These are phyloP conservation scores for Entomortierella lignicola DNA, from an alignment of 192 early-diverging fungal species.

Conservation along the genomic window DNA sequence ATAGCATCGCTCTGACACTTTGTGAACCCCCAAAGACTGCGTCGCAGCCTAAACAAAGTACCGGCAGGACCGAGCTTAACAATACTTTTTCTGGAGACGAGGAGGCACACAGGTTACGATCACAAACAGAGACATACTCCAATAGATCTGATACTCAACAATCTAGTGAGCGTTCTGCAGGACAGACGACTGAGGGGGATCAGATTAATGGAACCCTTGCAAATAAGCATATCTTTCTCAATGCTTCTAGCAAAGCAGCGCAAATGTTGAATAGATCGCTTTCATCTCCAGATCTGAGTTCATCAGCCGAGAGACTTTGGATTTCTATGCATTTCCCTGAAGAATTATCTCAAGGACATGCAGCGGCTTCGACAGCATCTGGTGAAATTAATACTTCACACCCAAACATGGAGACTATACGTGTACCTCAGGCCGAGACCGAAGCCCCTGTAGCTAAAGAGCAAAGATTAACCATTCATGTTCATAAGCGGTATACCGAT, in stretches of 20 bases:
- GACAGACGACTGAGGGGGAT: not conserved
- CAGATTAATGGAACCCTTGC: not conserved
- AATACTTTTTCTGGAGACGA: not conserved
- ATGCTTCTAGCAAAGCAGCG: conserved; percentile 16
- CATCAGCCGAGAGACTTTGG: conserved; percentile 22
- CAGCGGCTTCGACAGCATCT: not conserved
- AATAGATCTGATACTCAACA: no score
- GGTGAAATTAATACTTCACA: no score
- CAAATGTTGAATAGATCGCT: conserved; percentile 36
- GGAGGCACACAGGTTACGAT: not conserved
- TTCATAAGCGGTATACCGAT: conserved; percentile 62
- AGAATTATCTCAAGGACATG: not conserved
- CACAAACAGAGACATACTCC: not conserved
- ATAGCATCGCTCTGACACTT: conserved; percentile 28
- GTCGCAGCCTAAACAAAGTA: not conserved
- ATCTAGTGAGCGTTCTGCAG: not conserved
- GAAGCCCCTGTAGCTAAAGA: not conserved
- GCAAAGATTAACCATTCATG: conserved; percentile 32
- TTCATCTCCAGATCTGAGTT: conserved; percentile 16
- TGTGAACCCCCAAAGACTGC: conserved; percentile 18
- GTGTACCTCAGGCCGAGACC: not conserved
- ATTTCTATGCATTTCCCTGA: conserved; percentile 15
- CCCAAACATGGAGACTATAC: no score
- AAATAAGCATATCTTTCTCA: not conserved
- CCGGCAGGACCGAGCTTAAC: not conserved